Conservation (phyloP, 177 flowering plant species). For the Vitis hybrid region DNA sequence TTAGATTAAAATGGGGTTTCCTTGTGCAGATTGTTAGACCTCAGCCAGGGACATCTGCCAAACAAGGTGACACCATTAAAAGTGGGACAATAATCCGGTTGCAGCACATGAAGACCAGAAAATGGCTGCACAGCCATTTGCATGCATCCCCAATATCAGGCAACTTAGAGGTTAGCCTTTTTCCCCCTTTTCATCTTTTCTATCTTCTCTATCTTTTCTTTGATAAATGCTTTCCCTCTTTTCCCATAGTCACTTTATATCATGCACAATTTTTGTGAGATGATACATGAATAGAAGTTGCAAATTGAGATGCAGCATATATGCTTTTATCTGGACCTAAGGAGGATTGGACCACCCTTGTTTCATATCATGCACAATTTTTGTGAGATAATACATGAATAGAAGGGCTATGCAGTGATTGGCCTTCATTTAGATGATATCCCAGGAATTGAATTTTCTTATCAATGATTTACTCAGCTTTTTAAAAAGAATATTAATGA, state of each 20-base stretch:
- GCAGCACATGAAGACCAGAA: slow-evolving; percentile 88
- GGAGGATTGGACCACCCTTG: neutral
- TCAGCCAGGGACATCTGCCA: slow-evolving; percentile 54
- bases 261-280: no score
- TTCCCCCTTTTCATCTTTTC: neutral
- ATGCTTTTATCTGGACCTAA: neutral
- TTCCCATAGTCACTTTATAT: no score
- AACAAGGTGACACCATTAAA: slow-evolving; percentile 76
- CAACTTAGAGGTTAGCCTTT: slow-evolving; percentile 71
- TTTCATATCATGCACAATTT: neutral
- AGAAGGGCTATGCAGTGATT: neutral
- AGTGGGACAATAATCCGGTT: slow-evolving; percentile 70
- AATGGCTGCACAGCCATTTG: slow-evolving; percentile 96
- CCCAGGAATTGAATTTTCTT: no score
- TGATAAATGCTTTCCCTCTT: no score
- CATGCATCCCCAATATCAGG: slow-evolving; percentile 96
- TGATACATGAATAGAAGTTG: no score
- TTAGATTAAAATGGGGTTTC: neutral
- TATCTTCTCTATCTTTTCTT: no score
- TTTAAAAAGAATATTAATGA: no score
- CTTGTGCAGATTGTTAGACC: slow-evolving; percentile 65
- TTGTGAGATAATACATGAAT: neutral
- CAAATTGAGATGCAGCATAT: no score
- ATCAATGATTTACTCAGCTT: no score
- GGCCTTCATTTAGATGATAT: no score